Percentiles rank a stretch among this genome's conserved stretches.
Evolutionary conservation across 306 rosid species (phyloP).

Genomic region (Fagus sylvatica): DNA sequence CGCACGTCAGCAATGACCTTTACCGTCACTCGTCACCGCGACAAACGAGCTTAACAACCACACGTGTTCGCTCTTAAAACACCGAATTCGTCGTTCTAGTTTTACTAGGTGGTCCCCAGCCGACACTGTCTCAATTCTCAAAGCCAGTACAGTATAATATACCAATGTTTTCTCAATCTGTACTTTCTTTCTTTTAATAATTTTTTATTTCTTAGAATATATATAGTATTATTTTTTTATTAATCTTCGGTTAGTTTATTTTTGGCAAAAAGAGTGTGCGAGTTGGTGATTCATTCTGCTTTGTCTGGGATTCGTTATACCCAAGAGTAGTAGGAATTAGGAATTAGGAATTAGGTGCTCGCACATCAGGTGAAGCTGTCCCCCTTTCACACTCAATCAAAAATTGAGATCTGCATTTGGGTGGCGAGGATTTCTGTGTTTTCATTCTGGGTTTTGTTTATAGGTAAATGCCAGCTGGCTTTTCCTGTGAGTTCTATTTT

Average conservation of each 20-base stretch:
- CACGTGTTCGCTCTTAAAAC: too few relatives aligned
- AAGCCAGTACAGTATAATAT: too few relatives aligned
- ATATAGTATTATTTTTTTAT: not conserved
- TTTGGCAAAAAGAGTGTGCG: not conserved
- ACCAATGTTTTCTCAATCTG: too few relatives aligned
- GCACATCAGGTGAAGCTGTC: conserved; percentile 46
- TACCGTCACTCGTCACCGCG: too few relatives aligned
- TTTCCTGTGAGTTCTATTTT: conserved; percentile 17
- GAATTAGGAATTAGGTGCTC: conserved; percentile 16
- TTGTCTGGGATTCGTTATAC: conserved; percentile 13
- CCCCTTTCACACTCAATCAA: conserved; percentile 19
- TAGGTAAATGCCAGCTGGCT: conserved; percentile 3
- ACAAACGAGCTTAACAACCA: too few relatives aligned
- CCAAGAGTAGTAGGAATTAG: not conserved
- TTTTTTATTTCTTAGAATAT: too few relatives aligned
- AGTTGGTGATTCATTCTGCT: not conserved
- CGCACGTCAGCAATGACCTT: too few relatives aligned
- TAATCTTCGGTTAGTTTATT: not conserved
- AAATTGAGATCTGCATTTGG: conserved; percentile 45
- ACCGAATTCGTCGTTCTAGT: too few relatives aligned
- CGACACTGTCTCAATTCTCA: too few relatives aligned
- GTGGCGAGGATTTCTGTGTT: conserved; percentile 20
- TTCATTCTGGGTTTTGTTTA: conserved; percentile 27
- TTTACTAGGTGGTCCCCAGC: too few relatives aligned
- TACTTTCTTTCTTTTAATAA: too few relatives aligned